Base-by-base conservation (phyloP, 257 asterid species). In the Anisodus acutangulus region DNA sequence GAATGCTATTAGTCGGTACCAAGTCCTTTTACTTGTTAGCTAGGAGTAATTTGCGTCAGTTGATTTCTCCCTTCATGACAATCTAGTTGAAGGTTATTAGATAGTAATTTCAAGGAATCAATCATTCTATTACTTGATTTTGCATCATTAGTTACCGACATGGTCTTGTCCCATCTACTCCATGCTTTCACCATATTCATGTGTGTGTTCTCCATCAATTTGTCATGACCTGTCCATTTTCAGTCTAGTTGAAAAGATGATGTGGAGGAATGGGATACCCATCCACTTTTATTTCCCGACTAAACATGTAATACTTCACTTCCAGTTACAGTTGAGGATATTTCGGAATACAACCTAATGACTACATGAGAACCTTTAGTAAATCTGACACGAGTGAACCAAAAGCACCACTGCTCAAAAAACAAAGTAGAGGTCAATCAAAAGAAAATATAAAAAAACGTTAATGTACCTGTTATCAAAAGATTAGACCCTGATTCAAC, bases 401-500 rank as follows among this genome's bases (percentile, higher is more conserved):
- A 15, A 60, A 49, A 8, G 19, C 70, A 82, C 2, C 51, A 8
- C 31, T 59, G 67, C 47, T 51, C n/a, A 17, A n/a, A 85, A 66
- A 37, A 78, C 60, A 82, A 72, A 17, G 67, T 37, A 9, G 58
- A 62, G 57, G 67, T 54, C 59, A 66, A 26, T 26, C 84, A 58
- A 85, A 82, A 49, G 78, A 82, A 79, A 74, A 67, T 43, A 80
- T 8, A 78, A 74, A 69, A 22, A 78, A 86, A 68, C 60, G 22
- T 71, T 74, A 79, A 82, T 69, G 37, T 85, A 97, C 99, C 99
- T 81, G 99, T 97, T 84, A 97, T 97, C 92, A 97, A 91, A 83
- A 97, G 99, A 91, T 97, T 97, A 41, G 99, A 95, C 82, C 99
- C 99, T n/a, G 98, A 82, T 91, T 95, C 98, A 87, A 97, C 98